Evolutionary conservation across 2,329 filamentous ascomycete genomes (phyloP).

Genomic region (Fusarium xylarioides): DNA sequence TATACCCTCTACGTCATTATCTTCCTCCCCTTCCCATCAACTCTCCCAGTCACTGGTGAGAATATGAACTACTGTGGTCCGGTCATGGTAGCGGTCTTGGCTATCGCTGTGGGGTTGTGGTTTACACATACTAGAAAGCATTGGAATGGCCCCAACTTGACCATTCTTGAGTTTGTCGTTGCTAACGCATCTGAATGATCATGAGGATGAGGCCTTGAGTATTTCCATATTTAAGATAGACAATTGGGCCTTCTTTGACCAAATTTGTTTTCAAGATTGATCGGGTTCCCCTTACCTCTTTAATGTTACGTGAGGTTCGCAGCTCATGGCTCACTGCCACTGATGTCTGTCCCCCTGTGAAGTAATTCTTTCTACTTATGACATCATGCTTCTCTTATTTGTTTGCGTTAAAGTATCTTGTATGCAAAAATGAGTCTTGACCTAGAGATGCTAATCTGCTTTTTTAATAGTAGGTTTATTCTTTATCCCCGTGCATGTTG

Average conservation of each 20-base stretch:
- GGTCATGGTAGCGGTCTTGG: constrained; percentile 35
- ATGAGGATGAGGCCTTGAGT: rapidly evolving
- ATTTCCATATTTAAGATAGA: neutral
- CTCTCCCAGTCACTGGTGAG: constrained; percentile 31
- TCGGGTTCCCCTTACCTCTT: too few relatives aligned
- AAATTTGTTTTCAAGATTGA: rapidly evolving
- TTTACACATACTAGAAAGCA: constrained; percentile 31
- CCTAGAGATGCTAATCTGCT: rapidly evolving
- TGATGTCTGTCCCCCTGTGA: neutral
- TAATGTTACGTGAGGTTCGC: rapidly evolving
- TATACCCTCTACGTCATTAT: constrained; percentile 40
- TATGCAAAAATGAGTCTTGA: rapidly evolving
- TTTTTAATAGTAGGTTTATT: neutral
- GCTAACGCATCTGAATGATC: constrained; percentile 12
- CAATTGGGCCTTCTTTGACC: neutral
- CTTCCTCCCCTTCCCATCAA: constrained; percentile 40
- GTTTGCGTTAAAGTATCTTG: rapidly evolving
- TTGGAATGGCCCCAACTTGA: constrained; percentile 37
- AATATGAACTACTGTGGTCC: constrained; percentile 42
- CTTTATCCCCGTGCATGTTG: neutral
- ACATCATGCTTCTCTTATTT: too few relatives aligned
- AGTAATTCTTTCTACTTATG: too few relatives aligned
- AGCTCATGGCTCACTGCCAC: rapidly evolving
- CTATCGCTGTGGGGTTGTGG: constrained; percentile 33
- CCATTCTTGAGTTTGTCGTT: constrained; percentile 38